phyloP scores from a whole-genome alignment of 2,329 filamentous ascomycete species.

The Aureobasidium sp. region DNA sequence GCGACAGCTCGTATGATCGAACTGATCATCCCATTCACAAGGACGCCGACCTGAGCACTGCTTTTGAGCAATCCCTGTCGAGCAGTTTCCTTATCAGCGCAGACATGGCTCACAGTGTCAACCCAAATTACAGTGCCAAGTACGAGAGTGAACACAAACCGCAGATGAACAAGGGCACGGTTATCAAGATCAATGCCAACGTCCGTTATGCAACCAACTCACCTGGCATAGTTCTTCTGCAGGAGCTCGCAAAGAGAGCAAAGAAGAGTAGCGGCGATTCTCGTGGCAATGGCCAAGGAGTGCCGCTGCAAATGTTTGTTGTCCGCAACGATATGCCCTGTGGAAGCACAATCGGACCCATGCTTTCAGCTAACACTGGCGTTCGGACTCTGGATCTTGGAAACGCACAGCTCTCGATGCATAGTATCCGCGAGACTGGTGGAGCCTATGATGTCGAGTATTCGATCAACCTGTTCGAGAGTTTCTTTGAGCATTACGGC shows the following conservation, averaged over 20 bases:
- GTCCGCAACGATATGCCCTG: slow-evolving; percentile 93
- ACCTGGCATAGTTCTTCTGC: slow-evolving; percentile 84
- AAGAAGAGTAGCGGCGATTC: slow-evolving; percentile 40
- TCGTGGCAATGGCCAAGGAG: slow-evolving; percentile 51
- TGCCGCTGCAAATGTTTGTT: slow-evolving; percentile 91
- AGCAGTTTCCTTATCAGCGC: slow-evolving; percentile 91
- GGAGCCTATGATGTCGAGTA: slow-evolving; percentile 82
- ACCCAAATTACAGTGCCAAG: slow-evolving; percentile 89
- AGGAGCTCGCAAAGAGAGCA: slow-evolving; percentile 67
- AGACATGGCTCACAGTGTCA: slow-evolving; percentile 94
- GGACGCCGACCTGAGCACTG: slow-evolving; percentile 62
- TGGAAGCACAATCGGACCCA: slow-evolving; percentile 92
- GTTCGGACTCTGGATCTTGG: slow-evolving; percentile 85
- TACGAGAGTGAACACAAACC: slow-evolving; percentile 88
- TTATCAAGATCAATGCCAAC: slow-evolving; percentile 98
- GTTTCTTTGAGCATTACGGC: slow-evolving; percentile 82
- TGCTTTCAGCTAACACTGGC: slow-evolving; percentile 80
- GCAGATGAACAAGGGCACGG: slow-evolving; percentile 91
- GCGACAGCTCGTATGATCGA: slow-evolving; percentile 60
- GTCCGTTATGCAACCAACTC: slow-evolving; percentile 95
- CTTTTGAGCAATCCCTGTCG: slow-evolving; percentile 86
- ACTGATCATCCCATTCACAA: slow-evolving; percentile 34
- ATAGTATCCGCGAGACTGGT: slow-evolving; percentile 89
- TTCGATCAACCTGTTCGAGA: slow-evolving; percentile 76
- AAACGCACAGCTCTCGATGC: slow-evolving; percentile 93